Evolutionary conservation across 768 basidiomycete species (phyloP).

Genomic region (Serendipita indica): DNA sequence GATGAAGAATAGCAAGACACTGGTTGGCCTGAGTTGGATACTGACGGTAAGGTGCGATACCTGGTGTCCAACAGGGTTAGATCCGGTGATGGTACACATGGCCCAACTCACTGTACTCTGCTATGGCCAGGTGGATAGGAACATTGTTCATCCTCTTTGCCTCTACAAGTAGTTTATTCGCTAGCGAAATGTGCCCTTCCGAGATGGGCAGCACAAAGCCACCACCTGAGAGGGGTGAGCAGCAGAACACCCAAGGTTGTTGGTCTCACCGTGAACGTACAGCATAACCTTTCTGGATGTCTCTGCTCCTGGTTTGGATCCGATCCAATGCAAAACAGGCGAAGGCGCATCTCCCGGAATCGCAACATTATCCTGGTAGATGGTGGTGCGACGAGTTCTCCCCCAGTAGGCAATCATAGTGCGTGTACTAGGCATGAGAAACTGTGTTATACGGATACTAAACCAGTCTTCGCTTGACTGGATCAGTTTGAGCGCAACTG

Average conservation of each 20-base stretch:
- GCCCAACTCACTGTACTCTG: neutral
- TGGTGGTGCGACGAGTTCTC: neutral
- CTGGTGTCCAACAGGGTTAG: neutral
- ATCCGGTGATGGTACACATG: neutral
- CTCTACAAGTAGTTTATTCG: neutral
- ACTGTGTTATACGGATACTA: neutral
- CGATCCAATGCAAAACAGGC: neutral
- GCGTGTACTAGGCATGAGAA: neutral
- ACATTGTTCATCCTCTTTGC: neutral
- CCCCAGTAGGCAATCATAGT: neutral
- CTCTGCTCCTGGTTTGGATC: neutral
- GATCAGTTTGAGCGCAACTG: neutral
- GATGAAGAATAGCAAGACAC: neutral
- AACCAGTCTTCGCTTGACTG: neutral
- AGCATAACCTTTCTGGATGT: conserved; percentile 3
- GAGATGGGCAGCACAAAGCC: conserved; percentile 2
- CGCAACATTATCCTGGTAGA: neutral
- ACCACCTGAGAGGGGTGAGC: neutral
- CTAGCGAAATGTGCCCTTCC: neutral
- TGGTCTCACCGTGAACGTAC: neutral
- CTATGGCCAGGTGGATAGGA: neutral
- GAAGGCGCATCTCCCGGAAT: neutral
- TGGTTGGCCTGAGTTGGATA: neutral
- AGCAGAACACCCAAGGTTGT: neutral
- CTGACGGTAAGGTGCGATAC: neutral